Evolutionary conservation across 805 yeast species (phyloP).

Genomic region (Priceomyces carsonii): DNA sequence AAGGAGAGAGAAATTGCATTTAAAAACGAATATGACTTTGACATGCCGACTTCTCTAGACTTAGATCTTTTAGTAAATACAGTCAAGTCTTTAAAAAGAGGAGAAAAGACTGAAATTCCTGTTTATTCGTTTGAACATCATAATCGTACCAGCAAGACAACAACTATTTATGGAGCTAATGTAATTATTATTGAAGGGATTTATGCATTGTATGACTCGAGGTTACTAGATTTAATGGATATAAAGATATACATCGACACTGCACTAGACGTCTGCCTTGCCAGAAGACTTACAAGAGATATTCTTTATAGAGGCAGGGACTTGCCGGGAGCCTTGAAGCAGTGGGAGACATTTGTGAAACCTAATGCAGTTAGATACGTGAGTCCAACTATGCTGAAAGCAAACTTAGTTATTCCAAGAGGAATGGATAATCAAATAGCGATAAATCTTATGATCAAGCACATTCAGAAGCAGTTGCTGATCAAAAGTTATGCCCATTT

Average conservation of each 20-base stretch:
- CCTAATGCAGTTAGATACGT: slow-evolving; percentile 83
- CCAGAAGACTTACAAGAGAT: slow-evolving; percentile 85
- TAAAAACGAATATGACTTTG: slow-evolving; percentile 77
- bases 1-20: slow-evolving; percentile 69
- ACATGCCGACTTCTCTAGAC: slow-evolving; percentile 83
- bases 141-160: slow-evolving; percentile 63
- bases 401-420: slow-evolving; percentile 89
- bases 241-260: slow-evolving; percentile 90
- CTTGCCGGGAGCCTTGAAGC: slow-evolving; percentile 74
- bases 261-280: slow-evolving; percentile 88
- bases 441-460: slow-evolving; percentile 74
- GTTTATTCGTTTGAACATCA: slow-evolving; percentile 66
- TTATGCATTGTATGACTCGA: slow-evolving; percentile 71
- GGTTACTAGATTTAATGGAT: slow-evolving; percentile 76
- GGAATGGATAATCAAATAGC: slow-evolving; percentile 85
- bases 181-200: slow-evolving; percentile 92
- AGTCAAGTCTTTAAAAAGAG: slow-evolving; percentile 66
- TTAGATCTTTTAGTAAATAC: slow-evolving; percentile 67
- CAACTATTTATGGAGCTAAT: slow-evolving; percentile 89
- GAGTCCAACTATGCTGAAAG: slow-evolving; percentile 71
- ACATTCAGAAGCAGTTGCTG: slow-evolving; percentile 70
- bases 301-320: slow-evolving; percentile 86
- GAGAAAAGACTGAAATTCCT: slow-evolving; percentile 48
- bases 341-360: slow-evolving; percentile 90
- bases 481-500: slow-evolving; percentile 70